Evolutionary conservation across 2,329 filamentous ascomycete species (phyloP).

Genomic region (Stachybotrys elegans): DNA sequence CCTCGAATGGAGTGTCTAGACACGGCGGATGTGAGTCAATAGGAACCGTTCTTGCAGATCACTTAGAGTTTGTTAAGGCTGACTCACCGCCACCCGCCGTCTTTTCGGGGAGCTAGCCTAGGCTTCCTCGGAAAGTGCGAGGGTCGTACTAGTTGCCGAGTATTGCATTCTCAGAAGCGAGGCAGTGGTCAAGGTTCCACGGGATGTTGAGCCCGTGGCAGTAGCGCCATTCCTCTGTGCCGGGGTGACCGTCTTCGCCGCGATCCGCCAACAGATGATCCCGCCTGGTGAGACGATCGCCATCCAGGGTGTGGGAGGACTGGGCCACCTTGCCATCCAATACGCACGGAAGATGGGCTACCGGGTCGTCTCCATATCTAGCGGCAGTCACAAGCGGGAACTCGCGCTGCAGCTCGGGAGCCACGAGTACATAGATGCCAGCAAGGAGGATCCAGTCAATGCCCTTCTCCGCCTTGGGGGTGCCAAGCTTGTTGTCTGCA

Average conservation of each 20-base stretch:
- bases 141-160: no score
- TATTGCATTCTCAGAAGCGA: neutral
- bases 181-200: slow-evolving; percentile 18
- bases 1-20: slow-evolving; percentile 56
- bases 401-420: neutral
- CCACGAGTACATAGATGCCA: neutral
- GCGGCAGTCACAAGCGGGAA: slow-evolving; percentile 28
- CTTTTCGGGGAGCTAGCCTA: no score
- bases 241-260: slow-evolving; percentile 50
- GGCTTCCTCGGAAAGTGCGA: no score
- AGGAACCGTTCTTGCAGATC: no score
- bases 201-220: slow-evolving; percentile 35
- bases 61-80: no score
- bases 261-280: slow-evolving; percentile 39
- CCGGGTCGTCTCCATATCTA: slow-evolving; percentile 57
- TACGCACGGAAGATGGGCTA: slow-evolving; percentile 67
- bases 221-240: slow-evolving; percentile 52
- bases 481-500: neutral
- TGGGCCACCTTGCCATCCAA: slow-evolving; percentile 67
- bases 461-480: neutral
- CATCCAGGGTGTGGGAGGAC: slow-evolving; percentile 62
- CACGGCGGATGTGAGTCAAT: slow-evolving; percentile 66
- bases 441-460: neutral
- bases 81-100: no score
- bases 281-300: slow-evolving; percentile 39